A percentile compares a stretch with the other conserved stretches of the same genome.
phyloP scores from a whole-genome alignment of 2,329 filamentous ascomycete species.

The Coleophoma crateriformis region DNA sequence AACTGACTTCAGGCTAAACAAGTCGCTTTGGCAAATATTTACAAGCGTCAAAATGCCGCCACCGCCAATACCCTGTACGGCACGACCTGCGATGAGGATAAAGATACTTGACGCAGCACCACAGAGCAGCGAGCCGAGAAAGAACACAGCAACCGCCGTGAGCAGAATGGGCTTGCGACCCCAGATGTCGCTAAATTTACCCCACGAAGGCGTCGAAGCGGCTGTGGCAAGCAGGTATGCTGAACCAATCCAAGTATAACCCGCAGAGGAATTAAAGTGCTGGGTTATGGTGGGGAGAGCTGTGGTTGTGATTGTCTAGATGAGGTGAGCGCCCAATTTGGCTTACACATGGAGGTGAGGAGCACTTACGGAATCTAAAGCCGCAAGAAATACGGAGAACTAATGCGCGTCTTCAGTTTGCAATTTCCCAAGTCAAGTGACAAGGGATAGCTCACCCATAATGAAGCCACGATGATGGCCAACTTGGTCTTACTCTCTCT shows the following conservation, averaged over 20 bases:
- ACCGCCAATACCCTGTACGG: conserved; percentile 45
- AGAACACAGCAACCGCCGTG: conserved; percentile 42
- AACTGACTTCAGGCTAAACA: conserved; percentile 38
- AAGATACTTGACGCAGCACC: conserved; percentile 38
- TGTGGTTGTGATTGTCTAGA: conserved; percentile 51
- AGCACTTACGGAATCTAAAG: neutral
- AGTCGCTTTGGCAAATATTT: conserved; percentile 48
- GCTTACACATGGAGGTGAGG: neutral
- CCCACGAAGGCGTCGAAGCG: conserved; percentile 61
- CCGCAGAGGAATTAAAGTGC: conserved; percentile 39
- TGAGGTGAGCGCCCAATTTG: neutral
- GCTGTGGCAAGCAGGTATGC: conserved; percentile 69
- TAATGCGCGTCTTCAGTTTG: neutral
- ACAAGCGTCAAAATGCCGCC: conserved; percentile 46
- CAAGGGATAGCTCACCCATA: neutral
- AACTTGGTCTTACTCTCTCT: neutral
- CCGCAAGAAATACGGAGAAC: neutral
- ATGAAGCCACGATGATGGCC: neutral
- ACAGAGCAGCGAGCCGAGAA: conserved; percentile 43
- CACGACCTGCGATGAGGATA: conserved; percentile 39
- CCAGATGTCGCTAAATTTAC: conserved; percentile 53
- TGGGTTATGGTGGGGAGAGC: conserved; percentile 54
- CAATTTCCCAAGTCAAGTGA: neutral
- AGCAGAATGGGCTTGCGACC: conserved; percentile 49
- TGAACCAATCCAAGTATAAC: conserved; percentile 72